phyloP scores from a whole-genome alignment of 1,284 basidiomycete genomes.

The Pisolithus thermaeus region DNA sequence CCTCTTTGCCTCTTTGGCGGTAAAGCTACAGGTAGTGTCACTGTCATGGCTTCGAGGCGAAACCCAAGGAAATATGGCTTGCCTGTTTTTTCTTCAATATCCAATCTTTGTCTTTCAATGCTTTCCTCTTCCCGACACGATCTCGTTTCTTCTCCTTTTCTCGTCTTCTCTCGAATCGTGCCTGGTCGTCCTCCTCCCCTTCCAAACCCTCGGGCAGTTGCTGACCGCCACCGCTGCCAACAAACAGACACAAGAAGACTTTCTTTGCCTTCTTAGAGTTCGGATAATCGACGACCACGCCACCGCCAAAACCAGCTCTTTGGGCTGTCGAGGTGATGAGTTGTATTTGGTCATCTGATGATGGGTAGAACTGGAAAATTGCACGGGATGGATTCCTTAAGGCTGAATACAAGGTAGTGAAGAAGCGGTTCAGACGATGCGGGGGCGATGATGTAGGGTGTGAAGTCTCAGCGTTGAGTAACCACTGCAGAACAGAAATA shows the following conservation, averaged over 20 bases:
- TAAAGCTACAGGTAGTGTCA: conserved; percentile 49
- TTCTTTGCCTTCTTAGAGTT: conserved; percentile 94
- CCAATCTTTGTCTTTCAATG: conserved; percentile 69
- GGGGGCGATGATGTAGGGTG: conserved; percentile 89
- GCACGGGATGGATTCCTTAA: conserved; percentile 91
- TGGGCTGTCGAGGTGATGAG: conserved; percentile 93
- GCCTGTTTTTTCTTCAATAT: conserved; percentile 83
- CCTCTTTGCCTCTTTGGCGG: conserved; percentile 74
- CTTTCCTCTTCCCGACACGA: conserved; percentile 59
- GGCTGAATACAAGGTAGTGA: conserved; percentile 92
- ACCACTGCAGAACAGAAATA: conserved; percentile 98
- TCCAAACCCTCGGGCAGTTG: conserved; percentile 70
- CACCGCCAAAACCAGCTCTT: conserved; percentile 94
- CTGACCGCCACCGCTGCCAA: conserved; percentile 64
- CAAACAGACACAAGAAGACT: conserved; percentile 85
- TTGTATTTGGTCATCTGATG: conserved; percentile 91
- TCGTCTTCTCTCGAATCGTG: conserved; percentile 63
- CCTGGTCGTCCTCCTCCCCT: conserved; percentile 53
- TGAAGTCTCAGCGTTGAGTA: conserved; percentile 94
- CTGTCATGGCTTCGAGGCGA: conserved; percentile 1
- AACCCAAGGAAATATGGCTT: conserved; percentile 10
- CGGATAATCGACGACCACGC: conserved; percentile 94
- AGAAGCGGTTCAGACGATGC: conserved; percentile 88
- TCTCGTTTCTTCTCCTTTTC: conserved; percentile 51
- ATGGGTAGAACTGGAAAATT: conserved; percentile 94